These are phyloP conservation scores for Musa schizocarpa DNA, from an alignment of 176 grass and related monocot species.

Conservation along the genomic window DNA sequence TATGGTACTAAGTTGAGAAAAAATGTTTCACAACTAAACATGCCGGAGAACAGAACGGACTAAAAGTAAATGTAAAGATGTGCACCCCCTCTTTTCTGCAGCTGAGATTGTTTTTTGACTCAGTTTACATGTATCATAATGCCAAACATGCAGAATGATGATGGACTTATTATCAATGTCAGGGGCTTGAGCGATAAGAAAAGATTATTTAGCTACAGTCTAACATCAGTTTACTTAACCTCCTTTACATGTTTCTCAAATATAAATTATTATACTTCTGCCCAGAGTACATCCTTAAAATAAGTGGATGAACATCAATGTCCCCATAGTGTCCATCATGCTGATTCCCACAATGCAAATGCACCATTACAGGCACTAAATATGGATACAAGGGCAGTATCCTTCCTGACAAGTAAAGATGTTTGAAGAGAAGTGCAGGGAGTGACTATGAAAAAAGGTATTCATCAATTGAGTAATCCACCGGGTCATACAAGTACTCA, in stretches of 20 bases:
- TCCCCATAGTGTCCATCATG: not conserved
- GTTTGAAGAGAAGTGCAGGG: not conserved
- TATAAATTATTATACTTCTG: not conserved
- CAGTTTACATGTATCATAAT: too few relatives aligned
- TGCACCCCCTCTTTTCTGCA: too few relatives aligned
- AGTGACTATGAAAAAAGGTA: not conserved
- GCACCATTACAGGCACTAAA: not conserved
- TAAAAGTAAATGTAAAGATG: too few relatives aligned
- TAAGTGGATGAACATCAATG: not conserved
- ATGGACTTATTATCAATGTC: too few relatives aligned
- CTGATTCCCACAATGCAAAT: not conserved
- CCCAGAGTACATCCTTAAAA: not conserved
- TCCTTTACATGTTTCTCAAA: constrained; percentile 3
- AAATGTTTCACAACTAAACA: too few relatives aligned
- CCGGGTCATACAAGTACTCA: constrained; percentile 1
- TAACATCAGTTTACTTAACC: not conserved
- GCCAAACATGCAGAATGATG: too few relatives aligned
- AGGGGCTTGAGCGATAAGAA: not conserved
- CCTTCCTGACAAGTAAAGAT: constrained; percentile 10
- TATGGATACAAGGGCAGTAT: constrained; percentile 3
- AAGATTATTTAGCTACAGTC: not conserved
- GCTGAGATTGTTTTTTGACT: too few relatives aligned
- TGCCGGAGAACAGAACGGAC: too few relatives aligned
- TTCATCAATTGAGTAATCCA: constrained; percentile 3
- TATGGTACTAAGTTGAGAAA: too few relatives aligned